Evolutionary conservation across 2,329 filamentous ascomycete species (phyloP), one percentile per base, ranked within the genome.

Genomic region (Arachnopeziza araneosa): DNA sequence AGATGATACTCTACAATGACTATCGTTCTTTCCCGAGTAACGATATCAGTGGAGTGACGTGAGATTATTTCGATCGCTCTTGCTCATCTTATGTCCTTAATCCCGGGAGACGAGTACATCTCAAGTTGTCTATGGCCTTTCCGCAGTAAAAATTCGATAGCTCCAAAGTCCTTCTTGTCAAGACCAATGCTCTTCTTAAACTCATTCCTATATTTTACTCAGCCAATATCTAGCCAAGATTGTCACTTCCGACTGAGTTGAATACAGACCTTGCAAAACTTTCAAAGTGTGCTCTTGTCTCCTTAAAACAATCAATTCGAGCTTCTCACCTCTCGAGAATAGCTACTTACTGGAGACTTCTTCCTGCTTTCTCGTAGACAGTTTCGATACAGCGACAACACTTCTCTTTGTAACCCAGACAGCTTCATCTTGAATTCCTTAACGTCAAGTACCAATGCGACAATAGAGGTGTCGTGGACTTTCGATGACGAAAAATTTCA

Each of bases 391-490:
- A 99, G 83, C 36, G 86, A 81, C 56, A 98, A 75, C 2, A 97
- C 93, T 70, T 96, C 91, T 69, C 84, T 88, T 73, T 98, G 93
- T n/a, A 98, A 79, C 44, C 95, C 95, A 8, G 93, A 96, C 24
- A 93, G 79, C 68, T 85, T 82, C 77, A 77, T 77, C 36, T 59
- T 67, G 22, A 10, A 24, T 5, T 49, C 21, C 56, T 48, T 23
- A 24, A 2, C 17, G 12, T 4, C 26, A 30, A 30, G 9, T 5
- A 12, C 19, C n/a, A 52, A 26, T 52, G 50, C 9, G 50, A 7
- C 23, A 52, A 6, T 8, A 52, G 19, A 52, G 12, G 21, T n/a
- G n/a, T 51, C n/a, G n/a, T 22, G 21, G 30, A 32, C 30, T 7
- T 32, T n/a, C 30, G 30, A 32, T 32, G 30, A 32, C 10, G 17